Base-by-base conservation (phyloP, 202 grass and related monocot species). In the Bolboschoenoplectus hybrid region DNA sequence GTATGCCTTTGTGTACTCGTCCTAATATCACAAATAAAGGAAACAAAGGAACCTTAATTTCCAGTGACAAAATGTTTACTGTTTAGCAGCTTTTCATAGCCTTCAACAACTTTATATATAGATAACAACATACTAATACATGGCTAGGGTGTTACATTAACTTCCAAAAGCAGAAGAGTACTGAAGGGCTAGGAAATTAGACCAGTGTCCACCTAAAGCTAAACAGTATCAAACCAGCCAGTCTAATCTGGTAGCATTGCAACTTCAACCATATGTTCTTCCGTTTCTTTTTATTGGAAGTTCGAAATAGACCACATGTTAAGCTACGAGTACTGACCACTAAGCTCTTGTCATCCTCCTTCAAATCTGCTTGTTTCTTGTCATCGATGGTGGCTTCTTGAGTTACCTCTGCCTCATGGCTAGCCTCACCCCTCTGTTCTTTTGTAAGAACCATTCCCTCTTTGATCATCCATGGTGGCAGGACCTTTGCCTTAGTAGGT, bases 381-480 rank as follows among this genome's bases (percentile, higher is more conserved):
- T 91, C 90, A 56, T 89, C 86, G 62, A 52, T 39, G 68, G 81
- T 85, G 40, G 83, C 80, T 84, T 84, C 88, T 82, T 85, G 89
- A 57, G 88, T 66, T 36, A 63, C 60, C 77, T 86, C 79, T 80
- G 58, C 85, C 81, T 64, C 17, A 81, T 36, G 66, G 41, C 85
- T 87, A 35, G 85, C 86, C 80, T 91, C 97, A 77, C 97, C 92
- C 74, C 93, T 91, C 86, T 99, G 97, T 88, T 99, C 97, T 85
- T 92, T 94, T 77, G 97, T 94, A 89, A 99, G 91, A 87, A 90
- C 93, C 97, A 99, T 99, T 74, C 97, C 97, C 82, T 96, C 63
- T 85, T 73, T 99, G 64, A 99, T 95, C 97, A 99, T 94, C 97
- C 97, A 99, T 66, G 93, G 93, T 81, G 97, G 97, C 53, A 99